phyloP scores from a whole-genome alignment of 352 stramenopile species.

The Globisporangium alternatum region DNA sequence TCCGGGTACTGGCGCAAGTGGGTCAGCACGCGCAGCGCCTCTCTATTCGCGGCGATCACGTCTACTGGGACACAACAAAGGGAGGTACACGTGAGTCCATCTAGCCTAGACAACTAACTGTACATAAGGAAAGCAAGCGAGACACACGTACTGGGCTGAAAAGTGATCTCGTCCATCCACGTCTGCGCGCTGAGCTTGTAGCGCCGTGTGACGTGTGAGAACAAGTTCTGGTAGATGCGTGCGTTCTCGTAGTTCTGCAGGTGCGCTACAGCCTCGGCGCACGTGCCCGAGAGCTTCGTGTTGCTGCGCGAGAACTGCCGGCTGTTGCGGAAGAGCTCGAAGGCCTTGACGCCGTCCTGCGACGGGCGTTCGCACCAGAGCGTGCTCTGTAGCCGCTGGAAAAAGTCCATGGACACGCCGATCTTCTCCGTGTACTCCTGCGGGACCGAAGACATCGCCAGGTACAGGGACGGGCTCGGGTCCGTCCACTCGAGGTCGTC shows the following conservation, averaged over 20 bases:
- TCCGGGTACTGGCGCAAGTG: conserved; percentile 61
- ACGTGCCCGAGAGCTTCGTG: conserved; percentile 39
- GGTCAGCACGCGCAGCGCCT: conserved; percentile 33
- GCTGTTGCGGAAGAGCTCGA: conserved; percentile 35
- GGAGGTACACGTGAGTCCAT: neutral
- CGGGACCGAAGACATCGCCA: conserved; percentile 32
- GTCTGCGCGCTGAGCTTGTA: conserved; percentile 52
- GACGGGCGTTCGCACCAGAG: conserved; percentile 30
- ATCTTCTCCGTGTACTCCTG: conserved; percentile 59
- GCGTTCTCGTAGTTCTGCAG: conserved; percentile 51
- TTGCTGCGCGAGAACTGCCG: conserved; percentile 57
- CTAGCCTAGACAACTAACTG: neutral
- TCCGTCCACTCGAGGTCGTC: conserved; percentile 18
- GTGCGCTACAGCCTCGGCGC: conserved; percentile 29
- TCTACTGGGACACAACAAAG: conserved; percentile 4
- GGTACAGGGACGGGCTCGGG: conserved; percentile 29
- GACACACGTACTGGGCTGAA: conserved; percentile 26
- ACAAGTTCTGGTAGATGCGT: conserved; percentile 48
- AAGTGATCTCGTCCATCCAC: conserved; percentile 45
- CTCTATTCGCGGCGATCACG: conserved; percentile 10
- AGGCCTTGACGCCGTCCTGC: conserved; percentile 27
- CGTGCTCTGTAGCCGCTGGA: conserved; percentile 57
- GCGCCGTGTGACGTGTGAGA: conserved; percentile 35
- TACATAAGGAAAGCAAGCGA: neutral
- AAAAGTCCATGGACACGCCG: conserved; percentile 56